phyloP scores from a whole-genome alignment of 225 moss, liverwort and hornwort genomes.

The Lunularia cruciata region DNA sequence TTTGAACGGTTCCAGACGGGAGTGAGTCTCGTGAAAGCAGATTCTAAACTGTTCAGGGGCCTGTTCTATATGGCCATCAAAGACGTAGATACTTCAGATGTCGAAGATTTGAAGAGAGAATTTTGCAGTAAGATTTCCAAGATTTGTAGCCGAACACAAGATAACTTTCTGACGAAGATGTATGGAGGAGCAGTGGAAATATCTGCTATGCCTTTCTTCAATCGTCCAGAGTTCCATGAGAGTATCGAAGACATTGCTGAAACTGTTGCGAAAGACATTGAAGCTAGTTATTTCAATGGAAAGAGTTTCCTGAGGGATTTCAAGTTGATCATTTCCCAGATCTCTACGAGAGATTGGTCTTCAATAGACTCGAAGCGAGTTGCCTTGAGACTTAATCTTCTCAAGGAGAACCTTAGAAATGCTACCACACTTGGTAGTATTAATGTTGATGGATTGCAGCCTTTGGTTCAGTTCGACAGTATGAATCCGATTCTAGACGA shows the following conservation, averaged over 20 bases:
- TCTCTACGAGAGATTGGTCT: conserved; percentile 54
- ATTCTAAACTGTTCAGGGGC: conserved; percentile 48
- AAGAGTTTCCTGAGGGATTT: conserved; percentile 41
- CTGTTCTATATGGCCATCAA: conserved; percentile 62
- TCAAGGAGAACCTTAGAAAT: conserved; percentile 32
- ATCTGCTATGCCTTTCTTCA: conserved; percentile 60
- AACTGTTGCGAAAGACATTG: conserved; percentile 30
- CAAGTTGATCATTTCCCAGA: conserved; percentile 53
- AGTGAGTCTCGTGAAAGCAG: conserved; percentile 36
- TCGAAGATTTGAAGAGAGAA: conserved; percentile 53
- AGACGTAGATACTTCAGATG: conserved; percentile 55
- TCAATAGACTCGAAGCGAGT: conserved; percentile 52
- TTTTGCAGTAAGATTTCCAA: conserved; percentile 48
- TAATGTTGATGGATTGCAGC: conserved; percentile 4
- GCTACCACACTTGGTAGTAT: conserved; percentile 39
- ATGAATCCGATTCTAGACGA: conserved; percentile 30
- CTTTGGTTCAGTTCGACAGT: conserved; percentile 40
- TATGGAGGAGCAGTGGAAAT: conserved; percentile 54
- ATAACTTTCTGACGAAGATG: conserved; percentile 58
- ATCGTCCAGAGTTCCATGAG: conserved; percentile 48
- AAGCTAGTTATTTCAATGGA: conserved; percentile 31
- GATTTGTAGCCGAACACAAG: conserved; percentile 39
- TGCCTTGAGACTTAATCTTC: conserved; percentile 39
- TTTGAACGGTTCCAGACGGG: conserved; percentile 46
- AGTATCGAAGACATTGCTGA: conserved; percentile 47